Evolutionary conservation across 805 yeast genomes (phyloP).

Genomic region (Wickerhamiella siamensis): DNA sequence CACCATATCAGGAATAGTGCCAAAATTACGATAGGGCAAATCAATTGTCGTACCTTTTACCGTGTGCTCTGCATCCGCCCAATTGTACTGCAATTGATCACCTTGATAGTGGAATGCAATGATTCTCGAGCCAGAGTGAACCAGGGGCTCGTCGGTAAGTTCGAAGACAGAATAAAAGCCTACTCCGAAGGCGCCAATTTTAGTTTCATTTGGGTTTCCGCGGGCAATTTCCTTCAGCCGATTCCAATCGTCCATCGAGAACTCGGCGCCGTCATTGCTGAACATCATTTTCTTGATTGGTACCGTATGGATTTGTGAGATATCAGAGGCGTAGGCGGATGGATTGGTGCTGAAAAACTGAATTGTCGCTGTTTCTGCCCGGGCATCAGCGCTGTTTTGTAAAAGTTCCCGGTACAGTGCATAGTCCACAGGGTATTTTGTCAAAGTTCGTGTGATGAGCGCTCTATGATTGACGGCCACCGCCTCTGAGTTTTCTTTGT

Average conservation of each 20-base stretch:
- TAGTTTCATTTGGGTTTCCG: conserved; percentile 31
- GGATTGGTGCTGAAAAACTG: conserved; percentile 16
- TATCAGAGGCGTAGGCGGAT: conserved; percentile 4
- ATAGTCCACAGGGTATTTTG: conserved; percentile 31
- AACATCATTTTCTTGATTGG: conserved; percentile 19
- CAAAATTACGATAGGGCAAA: conserved; percentile 23
- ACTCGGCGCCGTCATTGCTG: conserved; percentile 25
- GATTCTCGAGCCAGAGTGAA: conserved; percentile 31
- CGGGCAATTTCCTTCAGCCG: conserved; percentile 29
- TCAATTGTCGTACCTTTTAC: conserved; percentile 27
- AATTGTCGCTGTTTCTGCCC: conserved; percentile 24
- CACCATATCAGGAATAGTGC: conserved; percentile 22
- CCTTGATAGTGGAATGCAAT: conserved; percentile 27
- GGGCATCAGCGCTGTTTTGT: conserved; percentile 30
- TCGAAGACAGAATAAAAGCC: conserved; percentile 62
- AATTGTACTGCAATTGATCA: conserved; percentile 26
- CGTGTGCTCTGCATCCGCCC: conserved; percentile 13
- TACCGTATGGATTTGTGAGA: conserved; percentile 18
- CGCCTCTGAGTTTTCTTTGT: conserved; percentile 16
- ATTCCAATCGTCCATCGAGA: conserved; percentile 27
- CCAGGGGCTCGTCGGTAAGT: conserved; percentile 66
- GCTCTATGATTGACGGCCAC: conserved; percentile 30
- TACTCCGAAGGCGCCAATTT: conserved; percentile 32
- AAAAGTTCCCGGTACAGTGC: conserved; percentile 29
- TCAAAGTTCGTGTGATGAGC: conserved; percentile 28